A percentile compares a stretch with the other conserved stretches of the same genome.
Conservation (phyloP, 2,329 filamentous ascomycete species). For the Exutisphaerella laricina region DNA sequence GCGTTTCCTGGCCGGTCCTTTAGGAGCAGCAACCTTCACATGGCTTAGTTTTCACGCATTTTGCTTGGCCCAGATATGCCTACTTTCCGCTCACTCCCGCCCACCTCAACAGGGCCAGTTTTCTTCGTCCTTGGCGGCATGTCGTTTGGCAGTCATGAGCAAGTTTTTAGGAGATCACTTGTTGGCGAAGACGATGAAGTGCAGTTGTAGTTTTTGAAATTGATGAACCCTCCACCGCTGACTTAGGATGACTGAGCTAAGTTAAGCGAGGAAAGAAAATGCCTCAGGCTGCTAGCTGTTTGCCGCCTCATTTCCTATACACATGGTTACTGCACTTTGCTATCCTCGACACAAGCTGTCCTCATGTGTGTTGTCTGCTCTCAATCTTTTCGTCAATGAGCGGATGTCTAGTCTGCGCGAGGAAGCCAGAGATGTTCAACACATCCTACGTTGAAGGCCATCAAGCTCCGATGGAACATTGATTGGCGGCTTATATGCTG, state of each 20-base stretch:
- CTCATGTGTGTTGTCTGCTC: too few species aligned
- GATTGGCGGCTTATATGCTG: too few species aligned
- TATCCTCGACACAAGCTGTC: too few species aligned
- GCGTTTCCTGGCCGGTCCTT: conserved; percentile 16
- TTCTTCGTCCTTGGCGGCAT: conserved; percentile 34
- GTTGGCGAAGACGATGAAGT: too few species aligned
- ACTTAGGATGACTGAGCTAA: too few species aligned
- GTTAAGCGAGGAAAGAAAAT: too few species aligned
- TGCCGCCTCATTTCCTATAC: too few species aligned
- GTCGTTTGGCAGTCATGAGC: conserved; percentile 8
- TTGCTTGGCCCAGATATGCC: conserved; percentile 6
- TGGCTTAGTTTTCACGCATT: conserved; percentile 8
- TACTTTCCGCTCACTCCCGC: conserved; percentile 27
- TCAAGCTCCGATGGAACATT: conserved; percentile 2
- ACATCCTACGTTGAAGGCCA: not conserved
- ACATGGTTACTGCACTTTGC: too few species aligned
- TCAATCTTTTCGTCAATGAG: too few species aligned
- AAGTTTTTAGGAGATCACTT: too few species aligned
- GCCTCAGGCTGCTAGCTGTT: too few species aligned
- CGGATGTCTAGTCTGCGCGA: not conserved
- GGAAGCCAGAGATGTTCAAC: not conserved
- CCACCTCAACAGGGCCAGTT: conserved; percentile 28
- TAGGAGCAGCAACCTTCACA: conserved; percentile 16
- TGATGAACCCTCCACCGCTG: too few species aligned
- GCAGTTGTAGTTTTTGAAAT: not conserved